Evolutionary conservation across 2,329 filamentous ascomycete species (phyloP).

Genomic region (Trichoderma simmonsii): DNA sequence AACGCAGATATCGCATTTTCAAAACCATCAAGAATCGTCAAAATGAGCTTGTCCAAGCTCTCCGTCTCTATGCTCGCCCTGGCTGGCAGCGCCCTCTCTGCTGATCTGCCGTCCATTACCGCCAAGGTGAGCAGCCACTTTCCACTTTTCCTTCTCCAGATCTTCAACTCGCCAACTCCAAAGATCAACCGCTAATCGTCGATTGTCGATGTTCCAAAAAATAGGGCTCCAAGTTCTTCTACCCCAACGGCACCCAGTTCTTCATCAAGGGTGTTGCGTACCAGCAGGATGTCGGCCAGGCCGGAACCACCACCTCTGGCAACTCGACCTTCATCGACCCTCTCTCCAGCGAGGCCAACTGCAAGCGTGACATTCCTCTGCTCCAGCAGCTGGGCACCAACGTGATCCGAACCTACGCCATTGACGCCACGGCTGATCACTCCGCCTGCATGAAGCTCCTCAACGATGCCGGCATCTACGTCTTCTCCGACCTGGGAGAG

Average conservation of each 20-base stretch:
- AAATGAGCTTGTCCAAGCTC: slow-evolving; percentile 35
- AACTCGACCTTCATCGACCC: slow-evolving; percentile 71
- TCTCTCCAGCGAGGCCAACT: slow-evolving; percentile 66
- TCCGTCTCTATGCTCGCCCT: slow-evolving; percentile 39
- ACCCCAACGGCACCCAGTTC: slow-evolving; percentile 64
- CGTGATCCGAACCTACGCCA: slow-evolving; percentile 90
- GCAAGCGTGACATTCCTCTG: slow-evolving; percentile 82
- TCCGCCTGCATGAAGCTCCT: slow-evolving; percentile 80
- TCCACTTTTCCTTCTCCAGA: slow-evolving; percentile 1
- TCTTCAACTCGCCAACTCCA: background rate
- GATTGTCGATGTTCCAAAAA: background rate
- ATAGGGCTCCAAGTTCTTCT: slow-evolving; percentile 84
- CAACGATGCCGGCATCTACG: slow-evolving; percentile 84
- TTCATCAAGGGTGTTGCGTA: slow-evolving; percentile 94
- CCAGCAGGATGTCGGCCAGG: slow-evolving; percentile 71
- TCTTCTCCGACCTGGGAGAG: slow-evolving; percentile 85
- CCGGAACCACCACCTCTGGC: slow-evolving; percentile 45
- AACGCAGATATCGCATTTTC: background rate
- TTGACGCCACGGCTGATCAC: slow-evolving; percentile 78
- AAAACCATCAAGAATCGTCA: slow-evolving; percentile 19
- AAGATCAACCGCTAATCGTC: slow-evolving; percentile 11
- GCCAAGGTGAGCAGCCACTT: slow-evolving; percentile 57
- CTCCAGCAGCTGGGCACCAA: slow-evolving; percentile 80
- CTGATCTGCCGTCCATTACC: slow-evolving; percentile 56
- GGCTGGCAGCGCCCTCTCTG: slow-evolving; percentile 41